Evolutionary conservation across 2,329 filamentous ascomycete species (phyloP), one percentile per base, ranked within the genome.

Genomic region (Colletotrichum abscissum): DNA sequence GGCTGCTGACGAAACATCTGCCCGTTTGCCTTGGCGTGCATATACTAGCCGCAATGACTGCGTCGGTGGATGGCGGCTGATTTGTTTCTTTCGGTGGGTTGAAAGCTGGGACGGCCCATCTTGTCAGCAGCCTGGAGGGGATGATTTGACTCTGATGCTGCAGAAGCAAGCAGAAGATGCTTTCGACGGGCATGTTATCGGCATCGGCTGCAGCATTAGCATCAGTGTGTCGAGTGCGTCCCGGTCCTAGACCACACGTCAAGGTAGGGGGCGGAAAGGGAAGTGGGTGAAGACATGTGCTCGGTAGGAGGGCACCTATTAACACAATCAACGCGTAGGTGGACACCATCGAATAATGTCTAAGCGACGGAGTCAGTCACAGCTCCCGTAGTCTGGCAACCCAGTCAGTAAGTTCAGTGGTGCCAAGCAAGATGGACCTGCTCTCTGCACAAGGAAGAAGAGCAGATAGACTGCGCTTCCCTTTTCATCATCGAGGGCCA

Each of bases 1-100:
- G 70, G 70, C 70, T 70, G 70, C 70, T 70, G 59, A 70, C 70
- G 70, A 73, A 46, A 52, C 59, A 56, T 63, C 66, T 63, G 70
- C 24, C 33, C 54, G 55, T 14, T 42, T 65, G 46, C 52, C 22
- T 65, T 73, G 38, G 70, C 66, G 60, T 42, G 55, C 30, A 55
- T 60, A 30, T 56, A 60, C 70, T 57, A 28, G 55, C 54, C 28
- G 66, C 54, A 59, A 60, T 69, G 46, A 56, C 54, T 64, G 46
- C 42, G 42, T 73, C 42, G 38, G 38, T 42, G 38, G 55, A 69
- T 65, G 59, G 66, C 55, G 60, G 60, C 33, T 33, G 35, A 33
- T 57, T 42, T 57, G 67, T 65, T 52, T 70, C 60, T 69, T 57
- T 30, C 42, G 38, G 65, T 55, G 52, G 30, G 24, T 11, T 12